phyloP scores from a whole-genome alignment of 257 asterid genomes.

The Cruciata laevipes region DNA sequence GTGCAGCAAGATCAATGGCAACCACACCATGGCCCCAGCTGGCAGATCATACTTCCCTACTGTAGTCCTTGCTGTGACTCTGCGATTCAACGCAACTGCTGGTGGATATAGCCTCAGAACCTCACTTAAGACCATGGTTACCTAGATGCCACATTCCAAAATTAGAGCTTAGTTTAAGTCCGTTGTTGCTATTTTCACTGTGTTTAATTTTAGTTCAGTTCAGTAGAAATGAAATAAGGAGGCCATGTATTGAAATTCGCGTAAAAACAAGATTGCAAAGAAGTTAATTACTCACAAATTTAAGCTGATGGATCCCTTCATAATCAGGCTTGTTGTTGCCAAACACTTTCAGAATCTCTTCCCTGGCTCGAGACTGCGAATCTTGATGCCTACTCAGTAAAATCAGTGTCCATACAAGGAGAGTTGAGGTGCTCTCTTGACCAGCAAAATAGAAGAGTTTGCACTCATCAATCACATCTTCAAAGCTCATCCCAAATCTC shows the following conservation, averaged over 20 bases:
- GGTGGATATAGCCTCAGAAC: slow-evolving; percentile 31
- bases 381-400: slow-evolving; percentile 33
- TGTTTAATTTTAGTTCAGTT: no score
- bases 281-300: slow-evolving; percentile 28
- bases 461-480: slow-evolving; percentile 45
- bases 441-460: slow-evolving; percentile 46
- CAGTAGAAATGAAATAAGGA: no score
- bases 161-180: not conserved
- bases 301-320: slow-evolving; percentile 24
- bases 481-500: slow-evolving; percentile 29
- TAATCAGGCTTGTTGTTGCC: slow-evolving; percentile 25
- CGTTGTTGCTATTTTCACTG: no score
- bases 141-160: slow-evolving; percentile 15
- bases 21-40: slow-evolving; percentile 9
- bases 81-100: slow-evolving; percentile 5
- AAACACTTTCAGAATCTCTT: slow-evolving; percentile 28
- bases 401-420: slow-evolving; percentile 54
- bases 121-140: slow-evolving; percentile 31
- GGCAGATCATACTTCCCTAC: slow-evolving; percentile 22
- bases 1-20: slow-evolving; percentile 24
- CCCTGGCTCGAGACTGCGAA: slow-evolving; percentile 27
- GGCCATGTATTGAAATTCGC: no score
- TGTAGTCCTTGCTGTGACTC: slow-evolving; percentile 13
- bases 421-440: slow-evolving; percentile 47
- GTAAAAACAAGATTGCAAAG: not conserved